Evolutionary conservation across 441 rosid species (phyloP).

Genomic region (Raphanus hybrid): DNA sequence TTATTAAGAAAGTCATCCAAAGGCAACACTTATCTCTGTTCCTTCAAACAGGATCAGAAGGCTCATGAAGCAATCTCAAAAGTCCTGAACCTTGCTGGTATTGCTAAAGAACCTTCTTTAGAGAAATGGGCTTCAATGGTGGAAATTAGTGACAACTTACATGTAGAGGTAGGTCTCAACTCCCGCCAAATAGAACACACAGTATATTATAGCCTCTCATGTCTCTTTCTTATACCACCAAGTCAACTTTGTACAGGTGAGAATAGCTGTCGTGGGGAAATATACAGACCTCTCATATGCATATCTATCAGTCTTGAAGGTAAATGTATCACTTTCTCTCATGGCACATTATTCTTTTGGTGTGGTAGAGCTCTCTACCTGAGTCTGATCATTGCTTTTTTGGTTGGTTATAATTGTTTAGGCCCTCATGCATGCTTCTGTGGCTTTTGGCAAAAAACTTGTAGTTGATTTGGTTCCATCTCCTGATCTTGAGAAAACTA

Average conservation of each 20-base stretch:
- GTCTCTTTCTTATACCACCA: constrained; percentile 14
- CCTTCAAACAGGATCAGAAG: constrained; percentile 71
- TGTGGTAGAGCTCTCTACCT: background rate
- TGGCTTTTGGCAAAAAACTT: constrained; percentile 67
- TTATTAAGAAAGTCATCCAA: background rate
- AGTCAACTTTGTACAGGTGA: constrained; percentile 55
- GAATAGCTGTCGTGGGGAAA: constrained; percentile 89
- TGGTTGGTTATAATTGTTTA: constrained; percentile 23
- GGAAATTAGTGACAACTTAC: constrained; percentile 65
- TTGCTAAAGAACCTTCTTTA: constrained; percentile 62
- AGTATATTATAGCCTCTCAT: background rate
- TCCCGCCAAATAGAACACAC: background rate
- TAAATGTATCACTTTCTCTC: constrained; percentile 26
- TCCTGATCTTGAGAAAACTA: constrained; percentile 68
- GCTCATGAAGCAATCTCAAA: constrained; percentile 78
- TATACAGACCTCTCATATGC: constrained; percentile 84
- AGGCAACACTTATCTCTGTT: constrained; percentile 2
- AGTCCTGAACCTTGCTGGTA: constrained; percentile 62
- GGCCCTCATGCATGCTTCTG: constrained; percentile 97
- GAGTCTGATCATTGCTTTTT: background rate
- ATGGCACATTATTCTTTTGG: background rate
- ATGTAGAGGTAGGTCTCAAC: constrained; percentile 62
- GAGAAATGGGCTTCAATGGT: constrained; percentile 80
- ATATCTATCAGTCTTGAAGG: constrained; percentile 84
- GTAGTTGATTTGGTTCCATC: constrained; percentile 87